Evolutionary conservation across 2,329 filamentous ascomycete species (phyloP).

Genomic region (Aureobasidium zeae): DNA sequence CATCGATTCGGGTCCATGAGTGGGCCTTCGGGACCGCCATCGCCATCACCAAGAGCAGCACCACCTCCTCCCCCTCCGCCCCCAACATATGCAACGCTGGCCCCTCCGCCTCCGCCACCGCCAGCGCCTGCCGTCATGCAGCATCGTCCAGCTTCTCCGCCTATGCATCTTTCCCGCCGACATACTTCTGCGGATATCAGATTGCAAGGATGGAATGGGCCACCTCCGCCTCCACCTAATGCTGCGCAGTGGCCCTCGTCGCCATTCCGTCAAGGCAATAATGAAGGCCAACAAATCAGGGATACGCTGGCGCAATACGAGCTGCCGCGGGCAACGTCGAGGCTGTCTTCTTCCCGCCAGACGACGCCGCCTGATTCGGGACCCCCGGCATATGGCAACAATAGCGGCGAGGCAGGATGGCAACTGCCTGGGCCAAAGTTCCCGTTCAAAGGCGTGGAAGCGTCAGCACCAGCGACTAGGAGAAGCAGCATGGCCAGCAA

Average conservation of each 20-base stretch:
- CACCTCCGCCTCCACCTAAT: conserved; percentile 48
- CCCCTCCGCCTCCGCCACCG: conserved; percentile 54
- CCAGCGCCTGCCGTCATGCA: conserved; percentile 43
- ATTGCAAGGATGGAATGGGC: conserved; percentile 59
- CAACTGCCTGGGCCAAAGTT: conserved; percentile 43
- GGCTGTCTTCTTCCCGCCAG: conserved; percentile 41
- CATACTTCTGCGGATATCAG: conserved; percentile 96
- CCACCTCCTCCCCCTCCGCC: conserved; percentile 48
- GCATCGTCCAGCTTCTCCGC: conserved; percentile 38
- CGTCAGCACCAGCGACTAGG: conserved; percentile 52
- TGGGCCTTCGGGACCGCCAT: conserved; percentile 50
- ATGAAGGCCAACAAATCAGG: conserved; percentile 53
- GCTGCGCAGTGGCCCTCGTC: conserved; percentile 59
- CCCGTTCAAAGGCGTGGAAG: conserved; percentile 41
- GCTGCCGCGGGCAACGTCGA: conserved; percentile 44
- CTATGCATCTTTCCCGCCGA: conserved; percentile 63
- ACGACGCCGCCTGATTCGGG: conserved; percentile 36
- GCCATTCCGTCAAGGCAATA: conserved; percentile 41
- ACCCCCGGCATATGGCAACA: conserved; percentile 35
- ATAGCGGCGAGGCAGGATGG: conserved; percentile 49
- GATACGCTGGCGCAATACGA: conserved; percentile 58
- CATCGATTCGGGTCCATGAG: conserved; percentile 84
- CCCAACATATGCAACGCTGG: conserved; percentile 32
- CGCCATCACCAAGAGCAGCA: conserved; percentile 62
- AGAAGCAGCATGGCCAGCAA: conserved; percentile 64